Conservation (phyloP, 805 yeast species). For the Pichia heedii region DNA sequence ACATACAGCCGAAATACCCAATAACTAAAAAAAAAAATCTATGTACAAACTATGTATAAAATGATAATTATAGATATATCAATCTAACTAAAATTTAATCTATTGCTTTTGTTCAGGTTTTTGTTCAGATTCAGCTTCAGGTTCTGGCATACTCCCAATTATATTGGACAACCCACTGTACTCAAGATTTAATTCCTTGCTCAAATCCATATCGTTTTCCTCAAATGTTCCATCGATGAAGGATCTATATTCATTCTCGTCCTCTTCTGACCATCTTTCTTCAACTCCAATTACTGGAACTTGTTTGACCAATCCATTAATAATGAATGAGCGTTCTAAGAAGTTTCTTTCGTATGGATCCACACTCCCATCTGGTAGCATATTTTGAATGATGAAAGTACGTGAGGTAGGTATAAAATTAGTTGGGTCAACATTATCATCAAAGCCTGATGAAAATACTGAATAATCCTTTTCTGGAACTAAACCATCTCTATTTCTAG, state of each 20-base stretch:
- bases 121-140: neutral
- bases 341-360: conserved; percentile 23
- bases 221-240: neutral
- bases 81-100: no score
- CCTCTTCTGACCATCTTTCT: conserved; percentile 15
- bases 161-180: neutral
- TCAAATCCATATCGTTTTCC: neutral
- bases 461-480: conserved; percentile 13
- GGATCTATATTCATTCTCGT: conserved; percentile 5
- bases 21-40: neutral
- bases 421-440: neutral
- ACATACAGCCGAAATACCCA: neutral
- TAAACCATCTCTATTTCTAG: conserved; percentile 17
- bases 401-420: conserved; percentile 10
- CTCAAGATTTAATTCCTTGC: neutral
- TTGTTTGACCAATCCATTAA: conserved; percentile 22
- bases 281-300: conserved; percentile 14
- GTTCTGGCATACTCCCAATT: neutral
- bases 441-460: conserved; percentile 8
- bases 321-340: conserved; percentile 22
- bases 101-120: no score
- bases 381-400: conserved; percentile 16
- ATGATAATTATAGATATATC: no score
- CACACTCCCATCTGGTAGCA: conserved; percentile 15
- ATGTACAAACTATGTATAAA: neutral